Evolutionary conservation across 805 yeast species (phyloP).

Genomic region (Barnettozyma californica): DNA sequence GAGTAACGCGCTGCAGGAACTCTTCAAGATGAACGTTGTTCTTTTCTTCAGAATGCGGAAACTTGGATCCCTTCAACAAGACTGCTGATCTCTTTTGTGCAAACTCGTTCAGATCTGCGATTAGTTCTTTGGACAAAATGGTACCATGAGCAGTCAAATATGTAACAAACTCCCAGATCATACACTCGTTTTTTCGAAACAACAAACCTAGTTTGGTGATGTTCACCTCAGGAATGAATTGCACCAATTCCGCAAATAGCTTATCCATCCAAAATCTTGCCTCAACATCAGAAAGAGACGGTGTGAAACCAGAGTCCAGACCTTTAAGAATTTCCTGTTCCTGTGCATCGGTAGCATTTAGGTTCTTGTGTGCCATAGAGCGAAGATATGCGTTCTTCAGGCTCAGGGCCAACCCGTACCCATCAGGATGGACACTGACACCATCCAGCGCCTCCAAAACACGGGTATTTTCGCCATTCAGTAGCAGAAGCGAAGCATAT

Average conservation of each 20-base stretch:
- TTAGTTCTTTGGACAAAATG: not conserved
- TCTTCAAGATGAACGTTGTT: slow-evolving; percentile 28
- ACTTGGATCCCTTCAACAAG: slow-evolving; percentile 26
- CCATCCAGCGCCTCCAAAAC: not conserved
- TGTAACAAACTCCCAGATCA: slow-evolving; percentile 2
- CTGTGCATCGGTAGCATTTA: not conserved
- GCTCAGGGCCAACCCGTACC: slow-evolving; percentile 6
- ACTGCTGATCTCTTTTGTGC: slow-evolving; percentile 10
- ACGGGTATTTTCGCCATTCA: not conserved
- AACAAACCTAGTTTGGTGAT: slow-evolving; percentile 5
- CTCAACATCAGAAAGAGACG: slow-evolving; percentile 19
- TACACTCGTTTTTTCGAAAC: slow-evolving; percentile 13
- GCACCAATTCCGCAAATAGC: slow-evolving; percentile 9
- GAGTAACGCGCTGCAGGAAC: slow-evolving; percentile 27
- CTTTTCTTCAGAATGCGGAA: slow-evolving; percentile 40
- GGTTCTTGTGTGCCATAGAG: slow-evolving; percentile 2
- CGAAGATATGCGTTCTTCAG: slow-evolving; percentile 14
- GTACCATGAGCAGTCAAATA: not conserved
- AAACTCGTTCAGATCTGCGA: slow-evolving; percentile 10
- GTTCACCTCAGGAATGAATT: not conserved
- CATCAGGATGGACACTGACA: not conserved
- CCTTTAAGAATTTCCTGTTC: slow-evolving; percentile 9
- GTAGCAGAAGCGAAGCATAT: not conserved
- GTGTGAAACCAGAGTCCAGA: slow-evolving; percentile 12
- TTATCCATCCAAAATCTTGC: slow-evolving; percentile 17